A percentile compares a stretch with the other conserved stretches of the same genome.
These are phyloP conservation scores for Fusarium anguioides DNA, from an alignment of 2,329 filamentous ascomycete genomes.

Conservation along the genomic window DNA sequence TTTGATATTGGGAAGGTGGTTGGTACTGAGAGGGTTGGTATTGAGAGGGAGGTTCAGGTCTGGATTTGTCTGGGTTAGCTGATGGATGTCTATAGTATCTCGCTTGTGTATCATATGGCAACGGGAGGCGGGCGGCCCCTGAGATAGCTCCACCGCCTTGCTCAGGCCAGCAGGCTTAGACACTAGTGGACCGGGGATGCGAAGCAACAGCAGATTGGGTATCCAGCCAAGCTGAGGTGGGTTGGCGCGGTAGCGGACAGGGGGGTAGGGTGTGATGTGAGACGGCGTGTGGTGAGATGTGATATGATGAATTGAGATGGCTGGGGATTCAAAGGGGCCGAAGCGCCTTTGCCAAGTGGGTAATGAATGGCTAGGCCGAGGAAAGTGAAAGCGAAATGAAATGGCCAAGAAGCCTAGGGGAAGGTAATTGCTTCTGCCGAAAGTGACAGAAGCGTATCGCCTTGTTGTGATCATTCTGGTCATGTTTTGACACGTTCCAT, in stretches of 20 bases:
- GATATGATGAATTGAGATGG: conserved; percentile 36
- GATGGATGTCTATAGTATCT: conserved; percentile 45
- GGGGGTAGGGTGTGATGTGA: conserved; percentile 36
- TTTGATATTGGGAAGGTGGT: conserved; percentile 62
- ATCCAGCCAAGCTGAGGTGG: conserved; percentile 39
- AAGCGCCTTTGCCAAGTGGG: conserved; percentile 40
- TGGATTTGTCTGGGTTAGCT: conserved; percentile 48
- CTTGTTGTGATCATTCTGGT: conserved; percentile 22
- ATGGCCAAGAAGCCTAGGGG: conserved; percentile 24
- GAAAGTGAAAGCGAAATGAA: conserved; percentile 18
- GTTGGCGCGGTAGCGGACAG: conserved; percentile 27
- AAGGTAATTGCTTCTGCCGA: conserved; percentile 26
- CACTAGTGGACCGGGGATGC: conserved; percentile 34
- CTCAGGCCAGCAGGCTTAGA: conserved; percentile 43
- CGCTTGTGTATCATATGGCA: conserved; percentile 49
- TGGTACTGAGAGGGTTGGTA: conserved; percentile 55
- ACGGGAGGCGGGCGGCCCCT: conserved; percentile 43
- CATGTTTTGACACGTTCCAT: conserved; percentile 15
- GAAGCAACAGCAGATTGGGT: conserved; percentile 44
- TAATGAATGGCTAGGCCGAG: conserved; percentile 32
- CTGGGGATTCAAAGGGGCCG: conserved; percentile 36
- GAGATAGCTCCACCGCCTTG: conserved; percentile 40
- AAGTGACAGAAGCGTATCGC: conserved; percentile 9
- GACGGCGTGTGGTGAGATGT: conserved; percentile 27
- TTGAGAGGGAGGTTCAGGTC: conserved; percentile 53